Base-by-base conservation (phyloP, 2,329 filamentous ascomycete genomes). In the Neofusicoccum sp. region DNA sequence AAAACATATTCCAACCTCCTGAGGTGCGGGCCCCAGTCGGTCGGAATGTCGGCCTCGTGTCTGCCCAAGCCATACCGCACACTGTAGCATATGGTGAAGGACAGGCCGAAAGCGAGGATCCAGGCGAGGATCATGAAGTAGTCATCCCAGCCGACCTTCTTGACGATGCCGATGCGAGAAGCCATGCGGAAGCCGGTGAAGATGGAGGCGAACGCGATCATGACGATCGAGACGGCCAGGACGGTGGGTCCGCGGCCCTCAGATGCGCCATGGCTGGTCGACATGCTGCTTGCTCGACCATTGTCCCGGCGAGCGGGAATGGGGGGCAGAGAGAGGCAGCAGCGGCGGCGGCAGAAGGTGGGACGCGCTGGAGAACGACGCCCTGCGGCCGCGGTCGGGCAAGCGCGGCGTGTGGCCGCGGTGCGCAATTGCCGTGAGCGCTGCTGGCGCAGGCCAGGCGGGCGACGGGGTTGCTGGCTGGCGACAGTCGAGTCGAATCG, bases 51-150 rank as follows among this genome's bases (percentile, higher is more conserved):
- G 1, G 63, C 67, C 70, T 91, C 87, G 68, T 88, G 84, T 53
- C 82, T 80, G n/a, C 89, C 89, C 6, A 92, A 79, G 3, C 89
- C 89, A 63, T 83, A 84, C 40, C 76, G 78, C 4, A 85, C 83
- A 33, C 85, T 88, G 64, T 84, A 82, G 70, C 84, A 84, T 64
- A 91, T 88, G 41, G 86, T 80, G 63, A 89, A 83, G 20, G 85
- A 86, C 40, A 91, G 76, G 36, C 85, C 89, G 65, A 89, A 84
- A 40, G 87, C 84, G 48, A 92, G 72, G 11, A 86, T 28, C 93
- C 91, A 96, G 60, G 92, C 91, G 41, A 90, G 65, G 9, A 91
- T 74, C 74, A 96, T 95, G 67, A 90, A 84, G 74, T 87, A 89
- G 79, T 96, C 93, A 75, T 96, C 91, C 79, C 84, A 84, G 60